A percentile compares a stretch with the other conserved stretches of the same genome.
Conservation (phyloP, 176 grass and related monocot species). For the Rhynchospora breviuscula region DNA sequence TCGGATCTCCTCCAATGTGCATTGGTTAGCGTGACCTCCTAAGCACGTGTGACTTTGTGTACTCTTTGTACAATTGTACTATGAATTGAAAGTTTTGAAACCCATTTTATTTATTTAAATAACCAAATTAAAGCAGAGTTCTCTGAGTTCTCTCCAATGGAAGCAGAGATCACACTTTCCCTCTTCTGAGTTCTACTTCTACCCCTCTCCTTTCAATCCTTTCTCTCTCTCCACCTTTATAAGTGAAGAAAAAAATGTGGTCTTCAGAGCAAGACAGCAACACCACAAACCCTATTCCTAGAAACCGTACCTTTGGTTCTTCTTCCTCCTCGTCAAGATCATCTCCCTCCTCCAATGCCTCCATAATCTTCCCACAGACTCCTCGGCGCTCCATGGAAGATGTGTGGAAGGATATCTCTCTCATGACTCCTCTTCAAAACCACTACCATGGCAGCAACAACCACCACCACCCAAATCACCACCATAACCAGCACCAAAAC, state of each 20-base stretch:
- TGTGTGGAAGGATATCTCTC: conserved; percentile 40
- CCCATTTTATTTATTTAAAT: conserved; percentile 4
- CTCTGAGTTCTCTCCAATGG: neutral
- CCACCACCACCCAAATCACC: neutral
- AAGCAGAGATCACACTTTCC: neutral
- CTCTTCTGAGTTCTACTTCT: neutral
- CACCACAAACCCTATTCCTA: conserved; percentile 10
- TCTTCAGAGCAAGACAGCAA: conserved; percentile 24
- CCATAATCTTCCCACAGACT: conserved; percentile 1
- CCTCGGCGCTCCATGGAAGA: conserved; percentile 31
- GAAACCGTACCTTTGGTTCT: neutral
- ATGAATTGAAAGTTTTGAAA: conserved; percentile 7
- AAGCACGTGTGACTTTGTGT: conserved; percentile 22
- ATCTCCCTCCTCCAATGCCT: conserved; percentile 4
- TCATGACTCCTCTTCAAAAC: conserved; percentile 14
- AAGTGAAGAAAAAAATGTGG: conserved; percentile 7
- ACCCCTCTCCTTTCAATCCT: neutral
- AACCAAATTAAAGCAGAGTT: conserved; percentile 8
- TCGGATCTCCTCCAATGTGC: neutral
- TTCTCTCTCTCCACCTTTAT: neutral
- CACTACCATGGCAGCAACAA: neutral
- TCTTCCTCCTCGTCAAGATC: conserved; percentile 28
- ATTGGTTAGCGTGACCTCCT: neutral
- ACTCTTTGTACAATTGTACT: conserved; percentile 19
- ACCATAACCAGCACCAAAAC: neutral